Conservation (phyloP, 768 basidiomycete genomes). For the Gymnopilus junonius region DNA sequence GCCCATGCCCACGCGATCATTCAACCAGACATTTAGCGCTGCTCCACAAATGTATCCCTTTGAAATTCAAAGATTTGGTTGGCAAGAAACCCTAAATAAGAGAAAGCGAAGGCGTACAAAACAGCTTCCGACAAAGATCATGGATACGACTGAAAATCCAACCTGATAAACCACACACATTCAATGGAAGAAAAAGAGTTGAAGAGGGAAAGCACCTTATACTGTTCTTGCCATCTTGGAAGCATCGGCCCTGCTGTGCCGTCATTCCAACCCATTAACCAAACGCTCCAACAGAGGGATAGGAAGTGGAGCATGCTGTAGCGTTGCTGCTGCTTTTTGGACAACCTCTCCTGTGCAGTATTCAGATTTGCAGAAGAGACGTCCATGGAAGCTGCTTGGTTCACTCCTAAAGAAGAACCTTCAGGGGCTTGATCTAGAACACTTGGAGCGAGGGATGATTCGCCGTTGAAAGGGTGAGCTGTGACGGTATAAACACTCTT, state of each 20-base stretch:
- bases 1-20: constrained; percentile 44
- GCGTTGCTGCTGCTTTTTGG: constrained; percentile 20
- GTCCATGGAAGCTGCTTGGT: background rate
- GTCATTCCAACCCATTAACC: constrained; percentile 79
- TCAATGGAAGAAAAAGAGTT: background rate
- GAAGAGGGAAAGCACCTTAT: constrained; percentile 39
- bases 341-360: background rate
- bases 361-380: background rate
- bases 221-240: constrained; percentile 68
- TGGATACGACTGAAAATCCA: constrained; percentile 24
- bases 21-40: constrained; percentile 40
- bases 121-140: constrained; percentile 27
- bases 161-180: constrained; percentile 10
- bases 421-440: background rate
- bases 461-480: background rate
- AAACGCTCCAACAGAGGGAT: constrained; percentile 58
- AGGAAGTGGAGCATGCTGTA: constrained; percentile 50
- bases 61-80: background rate
- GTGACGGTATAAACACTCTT: constrained; percentile 3
- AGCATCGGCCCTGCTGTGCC: constrained; percentile 75
- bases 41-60: constrained; percentile 46
- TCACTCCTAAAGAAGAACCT: background rate
- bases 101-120: constrained; percentile 11
- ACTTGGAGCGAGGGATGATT: background rate
- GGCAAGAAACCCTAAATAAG: background rate